These are phyloP conservation scores for Castanopsis chinensis DNA, from an alignment of 306 rosid species.

Conservation along the genomic window DNA sequence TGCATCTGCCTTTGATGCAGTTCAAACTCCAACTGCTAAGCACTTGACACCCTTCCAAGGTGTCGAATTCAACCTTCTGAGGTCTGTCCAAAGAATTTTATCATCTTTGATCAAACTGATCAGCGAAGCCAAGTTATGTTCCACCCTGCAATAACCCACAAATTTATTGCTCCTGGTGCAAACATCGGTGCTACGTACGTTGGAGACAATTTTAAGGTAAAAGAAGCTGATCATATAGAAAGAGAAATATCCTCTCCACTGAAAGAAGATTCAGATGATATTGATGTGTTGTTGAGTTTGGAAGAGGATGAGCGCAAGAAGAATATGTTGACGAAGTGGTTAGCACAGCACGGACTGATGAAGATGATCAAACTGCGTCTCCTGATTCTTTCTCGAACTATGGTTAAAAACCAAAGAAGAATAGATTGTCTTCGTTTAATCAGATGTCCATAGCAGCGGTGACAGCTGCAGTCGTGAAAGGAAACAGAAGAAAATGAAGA, in stretches of 20 bases:
- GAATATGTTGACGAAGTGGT: constrained; percentile 74
- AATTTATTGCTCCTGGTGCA: constrained; percentile 47
- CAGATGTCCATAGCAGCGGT: constrained; percentile 38
- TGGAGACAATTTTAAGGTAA: constrained; percentile 41
- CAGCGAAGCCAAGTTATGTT: constrained; percentile 74
- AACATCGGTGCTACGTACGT: constrained; percentile 43
- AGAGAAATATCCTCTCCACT: constrained; percentile 55
- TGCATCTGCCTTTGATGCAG: constrained; percentile 49
- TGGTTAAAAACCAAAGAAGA: constrained; percentile 55
- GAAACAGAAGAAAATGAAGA: constrained; percentile 70
- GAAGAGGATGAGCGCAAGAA: constrained; percentile 64
- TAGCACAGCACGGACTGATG: constrained; percentile 79
- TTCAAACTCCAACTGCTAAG: constrained; percentile 53
- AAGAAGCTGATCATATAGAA: constrained; percentile 36
- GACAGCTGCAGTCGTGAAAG: constrained; percentile 39
- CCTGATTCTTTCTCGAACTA: constrained; percentile 71
- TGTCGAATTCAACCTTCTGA: constrained; percentile 74
- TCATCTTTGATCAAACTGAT: constrained; percentile 78
- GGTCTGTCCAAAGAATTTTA: constrained; percentile 82
- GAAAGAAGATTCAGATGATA: constrained; percentile 72
- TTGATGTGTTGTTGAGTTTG: constrained; percentile 86
- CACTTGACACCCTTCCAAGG: constrained; percentile 59
- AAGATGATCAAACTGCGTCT: constrained; percentile 43
- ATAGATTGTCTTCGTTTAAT: constrained; percentile 30
- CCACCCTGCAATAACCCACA: constrained; percentile 72